Conservation (phyloP, 352 stramenopile genomes). For the Phytophthora cactorum region DNA sequence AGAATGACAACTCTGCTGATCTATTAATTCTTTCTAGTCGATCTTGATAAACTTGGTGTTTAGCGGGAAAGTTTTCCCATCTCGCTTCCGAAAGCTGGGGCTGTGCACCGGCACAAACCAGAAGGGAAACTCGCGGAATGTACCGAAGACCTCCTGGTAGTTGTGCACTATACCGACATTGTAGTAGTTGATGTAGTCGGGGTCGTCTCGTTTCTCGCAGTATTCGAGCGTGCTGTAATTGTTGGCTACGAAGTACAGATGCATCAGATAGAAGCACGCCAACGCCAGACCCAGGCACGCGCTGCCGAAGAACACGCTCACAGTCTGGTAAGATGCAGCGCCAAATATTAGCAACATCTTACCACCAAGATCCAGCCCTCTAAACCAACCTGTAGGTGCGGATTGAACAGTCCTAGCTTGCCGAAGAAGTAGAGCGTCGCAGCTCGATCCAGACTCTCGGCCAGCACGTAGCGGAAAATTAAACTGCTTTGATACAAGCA, state of each 20-base stretch:
- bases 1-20: neutral
- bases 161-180: conserved; percentile 77
- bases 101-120: conserved; percentile 79
- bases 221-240: conserved; percentile 91
- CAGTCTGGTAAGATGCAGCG: conserved; percentile 38
- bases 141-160: conserved; percentile 80
- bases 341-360: neutral
- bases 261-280: conserved; percentile 78
- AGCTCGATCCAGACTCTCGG: conserved; percentile 57
- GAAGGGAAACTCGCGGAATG: conserved; percentile 58
- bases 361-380: neutral
- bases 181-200: conserved; percentile 85
- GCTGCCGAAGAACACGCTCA: conserved; percentile 75
- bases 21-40: conserved; percentile 44
- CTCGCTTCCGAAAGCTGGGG: conserved; percentile 51
- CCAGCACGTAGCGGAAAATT: conserved; percentile 68
- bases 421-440: conserved; percentile 65
- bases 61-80: conserved; percentile 57
- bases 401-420: conserved; percentile 57
- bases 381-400: conserved; percentile 61
- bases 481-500: conserved; percentile 77
- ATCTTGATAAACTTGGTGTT: conserved; percentile 60
- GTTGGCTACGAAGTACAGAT: conserved; percentile 68
- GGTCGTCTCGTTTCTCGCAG: conserved; percentile 82
- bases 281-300: conserved; percentile 71